Evolutionary conservation across 306 rosid genomes (phyloP).

Genomic region (Canavalia gladiata): DNA sequence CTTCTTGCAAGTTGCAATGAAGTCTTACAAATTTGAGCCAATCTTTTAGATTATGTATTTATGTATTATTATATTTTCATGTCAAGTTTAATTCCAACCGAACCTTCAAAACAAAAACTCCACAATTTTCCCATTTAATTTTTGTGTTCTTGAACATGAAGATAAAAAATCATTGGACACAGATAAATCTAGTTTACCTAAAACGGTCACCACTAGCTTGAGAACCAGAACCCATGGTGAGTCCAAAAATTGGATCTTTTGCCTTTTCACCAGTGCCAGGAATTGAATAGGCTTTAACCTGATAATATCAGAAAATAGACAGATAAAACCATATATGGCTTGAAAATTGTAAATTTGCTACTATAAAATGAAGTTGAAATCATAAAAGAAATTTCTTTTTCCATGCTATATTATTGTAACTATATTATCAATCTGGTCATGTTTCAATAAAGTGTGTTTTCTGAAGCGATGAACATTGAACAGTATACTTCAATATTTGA

Average conservation of each 20-base stretch:
- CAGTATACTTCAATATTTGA: slow-evolving; percentile 1
- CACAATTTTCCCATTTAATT: background rate
- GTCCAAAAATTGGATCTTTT: slow-evolving; percentile 90
- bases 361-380: slow-evolving; percentile 30
- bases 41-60: background rate
- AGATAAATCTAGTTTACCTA: slow-evolving; percentile 59
- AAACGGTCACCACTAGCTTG: slow-evolving; percentile 72
- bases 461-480: background rate
- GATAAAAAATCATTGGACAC: slow-evolving; percentile 31
- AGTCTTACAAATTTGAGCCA: slow-evolving; percentile 28
- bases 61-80: background rate
- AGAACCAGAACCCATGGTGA: slow-evolving; percentile 76
- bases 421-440: background rate
- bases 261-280: slow-evolving; percentile 78
- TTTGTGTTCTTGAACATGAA: slow-evolving; percentile 26
- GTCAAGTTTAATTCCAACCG: background rate
- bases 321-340: slow-evolving; percentile 24
- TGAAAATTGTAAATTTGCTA: slow-evolving; percentile 1
- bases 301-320: slow-evolving; percentile 20
- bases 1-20: slow-evolving; percentile 41
- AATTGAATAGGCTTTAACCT: slow-evolving; percentile 78
- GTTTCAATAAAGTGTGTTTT: slow-evolving; percentile 11
- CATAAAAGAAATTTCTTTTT: background rate
- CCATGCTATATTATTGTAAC: background rate
- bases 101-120: too few relatives aligned